Evolutionary conservation across 1,139 yeast genomes (phyloP), one percentile per base, ranked within the genome.

Genomic region (Candida sanyaensis): DNA sequence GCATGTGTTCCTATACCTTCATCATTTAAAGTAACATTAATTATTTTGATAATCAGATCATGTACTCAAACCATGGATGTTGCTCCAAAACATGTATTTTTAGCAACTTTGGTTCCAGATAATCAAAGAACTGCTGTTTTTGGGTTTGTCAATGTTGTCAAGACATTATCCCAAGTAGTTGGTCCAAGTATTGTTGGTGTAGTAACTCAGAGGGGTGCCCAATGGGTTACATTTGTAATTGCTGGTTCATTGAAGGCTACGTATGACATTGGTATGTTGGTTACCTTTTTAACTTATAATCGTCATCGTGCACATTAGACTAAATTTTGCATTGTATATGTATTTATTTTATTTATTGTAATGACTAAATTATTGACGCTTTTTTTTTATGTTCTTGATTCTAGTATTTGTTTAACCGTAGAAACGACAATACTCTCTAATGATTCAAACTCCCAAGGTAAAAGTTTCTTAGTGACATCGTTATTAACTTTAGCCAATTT

Each of bases 51-150:
- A 4, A 50, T 68, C 17, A 57, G 79, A 50, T 66, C 75, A 3
- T 59, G 68, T 7, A 69, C 75, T 29, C 76, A 72, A 51, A 59
- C 73, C 17, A 73, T 74, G 79, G 79, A 74, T 51, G 71, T 69
- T 42, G 75, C 77, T 2, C 75, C 79, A 10, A 74, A 74, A 45
- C 75, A 71, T 43, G 77, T 74, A 2, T 72, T 73, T 47, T 58
- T 73, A 34, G 74, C 77, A 5, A 62, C 77, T 0, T 57, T 71
- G 43, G 69, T 69, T 6, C 66, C 71, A 1, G 68, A 69, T 41
- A 57, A 62, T 38, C 71, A 69, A 45, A 56, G 77, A 40, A 70
- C 77, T 2, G 69, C 73, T 0, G 75, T 71, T 2, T 64, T 74
- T 47, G 73, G 73, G 2, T 66, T 73, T 65, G 73, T 69, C 11